Percentiles rank a stretch among this genome's conserved stretches.
Conservation (phyloP, 495 filamentous ascomycete species). For the Xylaria curta region DNA sequence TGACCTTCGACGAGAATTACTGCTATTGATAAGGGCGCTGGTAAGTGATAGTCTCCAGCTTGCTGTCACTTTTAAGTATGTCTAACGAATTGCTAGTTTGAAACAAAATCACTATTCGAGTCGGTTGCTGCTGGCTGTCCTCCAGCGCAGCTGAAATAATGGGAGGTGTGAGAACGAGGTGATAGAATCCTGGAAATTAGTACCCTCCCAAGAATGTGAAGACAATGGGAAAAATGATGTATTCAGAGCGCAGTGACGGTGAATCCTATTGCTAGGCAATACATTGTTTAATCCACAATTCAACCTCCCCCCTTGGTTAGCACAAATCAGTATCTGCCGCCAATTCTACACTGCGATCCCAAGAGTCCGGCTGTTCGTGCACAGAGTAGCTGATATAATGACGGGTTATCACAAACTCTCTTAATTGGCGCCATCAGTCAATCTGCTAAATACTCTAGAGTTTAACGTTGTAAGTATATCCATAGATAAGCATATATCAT, state of each 20-base stretch:
- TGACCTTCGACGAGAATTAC: neutral
- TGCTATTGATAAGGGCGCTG: neutral
- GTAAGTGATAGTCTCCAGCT: neutral
- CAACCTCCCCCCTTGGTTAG: neutral
- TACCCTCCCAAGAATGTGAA: neutral
- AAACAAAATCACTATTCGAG: neutral
- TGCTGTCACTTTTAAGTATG: neutral
- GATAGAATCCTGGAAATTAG: neutral
- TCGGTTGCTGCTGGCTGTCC: neutral
- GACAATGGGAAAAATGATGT: neutral
- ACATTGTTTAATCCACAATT: neutral
- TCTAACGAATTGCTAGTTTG: neutral
- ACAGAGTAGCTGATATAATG: no score
- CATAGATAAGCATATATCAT: neutral
- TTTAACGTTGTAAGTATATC: neutral
- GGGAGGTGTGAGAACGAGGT: neutral
- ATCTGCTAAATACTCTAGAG: neutral
- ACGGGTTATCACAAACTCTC: neutral
- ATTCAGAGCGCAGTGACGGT: no score
- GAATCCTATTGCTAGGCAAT: neutral
- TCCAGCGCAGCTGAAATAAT: neutral
- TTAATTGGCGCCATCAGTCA: neutral
- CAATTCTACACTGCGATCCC: neutral
- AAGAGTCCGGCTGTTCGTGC: neutral
- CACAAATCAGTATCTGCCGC: neutral